Evolutionary conservation across 1,139 yeast species (phyloP).

Genomic region (Blastobotrys buckinghamii): DNA sequence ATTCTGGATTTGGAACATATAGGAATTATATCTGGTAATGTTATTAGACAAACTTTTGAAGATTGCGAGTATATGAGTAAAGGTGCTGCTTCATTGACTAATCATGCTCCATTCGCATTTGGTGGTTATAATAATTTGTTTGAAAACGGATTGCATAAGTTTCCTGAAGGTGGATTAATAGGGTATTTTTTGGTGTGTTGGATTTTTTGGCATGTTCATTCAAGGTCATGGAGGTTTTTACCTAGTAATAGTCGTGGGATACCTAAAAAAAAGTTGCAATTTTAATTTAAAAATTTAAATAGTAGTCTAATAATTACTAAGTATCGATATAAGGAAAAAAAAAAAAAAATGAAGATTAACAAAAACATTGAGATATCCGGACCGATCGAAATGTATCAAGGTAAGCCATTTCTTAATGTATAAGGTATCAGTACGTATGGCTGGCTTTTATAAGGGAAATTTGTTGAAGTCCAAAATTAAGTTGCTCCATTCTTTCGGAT

Average conservation of each 20-base stretch:
- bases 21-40: neutral
- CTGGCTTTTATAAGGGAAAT: too few species aligned
- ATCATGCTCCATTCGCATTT: conserved; percentile 2
- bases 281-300: neutral
- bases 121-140: conserved; percentile 2
- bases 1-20: neutral
- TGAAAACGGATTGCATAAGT: neutral
- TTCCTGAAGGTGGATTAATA: neutral
- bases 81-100: conserved; percentile 3
- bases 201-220: neutral
- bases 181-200: neutral
- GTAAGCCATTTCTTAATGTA: too few species aligned
- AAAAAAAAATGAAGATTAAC: too few species aligned
- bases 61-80: conserved; percentile 4
- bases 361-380: too few species aligned
- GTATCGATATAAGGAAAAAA: too few species aligned
- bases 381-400: too few species aligned
- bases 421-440: too few species aligned
- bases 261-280: neutral
- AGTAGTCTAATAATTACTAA: neutral
- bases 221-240: neutral
- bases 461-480: too few species aligned
- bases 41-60: neutral
- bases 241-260: neutral
- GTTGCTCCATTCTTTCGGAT: too few species aligned